Base-by-base conservation (phyloP, 2,329 filamentous ascomycete species). In the Nannizziopsis barbatae region DNA sequence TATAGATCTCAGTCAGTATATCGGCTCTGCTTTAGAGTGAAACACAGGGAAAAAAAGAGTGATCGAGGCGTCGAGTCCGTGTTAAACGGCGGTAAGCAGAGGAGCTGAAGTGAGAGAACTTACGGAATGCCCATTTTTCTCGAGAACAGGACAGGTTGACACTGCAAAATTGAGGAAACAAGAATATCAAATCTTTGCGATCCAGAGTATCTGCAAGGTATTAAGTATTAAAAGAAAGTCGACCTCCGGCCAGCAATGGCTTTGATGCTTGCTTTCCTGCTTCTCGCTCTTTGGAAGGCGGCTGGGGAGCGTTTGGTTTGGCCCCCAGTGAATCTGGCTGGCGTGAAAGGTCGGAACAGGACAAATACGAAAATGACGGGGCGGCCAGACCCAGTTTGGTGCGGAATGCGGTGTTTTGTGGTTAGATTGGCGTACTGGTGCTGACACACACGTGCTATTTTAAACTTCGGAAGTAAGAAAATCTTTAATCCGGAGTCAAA, bases 121-220 rank as follows among this genome's bases (percentile, higher is more conserved):
- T 59, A 69, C 66, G 66, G 66, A 42, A 69, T 65, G 55, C 66
- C 66, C 66, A 69, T 69, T 50, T 42, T 27, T 55, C 54, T 53
- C 36, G 38, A 42, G 39, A 42, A 31, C 45, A 52, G 18, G 35
- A 50, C 14, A 40, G 33, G 22, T 31, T 42, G 15, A 43, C 14
- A 11, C 37, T 22, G 12, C 15, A 20, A 37, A 15, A 22, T 22
- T 31, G 6, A 35, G 31, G 9, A 40, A 31, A 18, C 35, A 30
- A 20, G 35, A 18, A 5, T 9, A 15, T 36, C 18, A 6, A n/a
- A 17, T 35, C 11, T 33, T 33, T 39, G 32, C 39, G 22, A 43
- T 35, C 30, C 11, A 44, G 7, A 37, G 42, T 11, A 22, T 38
- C 39, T 2, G 15, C 11, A 2, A 3, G 33, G 11, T 20, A 45